Evolutionary conservation across 2,329 filamentous ascomycete species (phyloP), one percentile per base, ranked within the genome.

Genomic region (Venturia effusa): DNA sequence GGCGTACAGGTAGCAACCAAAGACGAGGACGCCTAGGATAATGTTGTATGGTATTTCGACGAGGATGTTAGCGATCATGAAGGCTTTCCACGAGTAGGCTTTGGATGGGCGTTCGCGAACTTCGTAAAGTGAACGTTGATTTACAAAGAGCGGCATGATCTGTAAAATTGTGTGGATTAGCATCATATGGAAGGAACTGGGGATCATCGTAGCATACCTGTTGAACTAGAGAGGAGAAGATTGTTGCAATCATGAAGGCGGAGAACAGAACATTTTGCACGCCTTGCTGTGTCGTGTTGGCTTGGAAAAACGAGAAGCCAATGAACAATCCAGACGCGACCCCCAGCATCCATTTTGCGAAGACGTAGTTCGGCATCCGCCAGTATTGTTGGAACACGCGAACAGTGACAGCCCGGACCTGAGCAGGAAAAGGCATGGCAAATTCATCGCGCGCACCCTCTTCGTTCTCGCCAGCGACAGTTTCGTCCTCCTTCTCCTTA

Each of bases 21-120:
- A 91, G 67, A 85, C 81, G 13, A 90, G 71, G 27, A 89, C 74
- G 15, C 81, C 85, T 1, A 84, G 83, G 11, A 90, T 64, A 41
- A 85, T 79, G 62, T 84, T 80, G 74, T 81, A 92, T 0, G 88
- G 88, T 1, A 90, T 79, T 71, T 92, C 89, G 60, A 89, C 87
- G 3, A 88, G 61, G 63, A 91, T 83, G 70, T 90, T 89, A 70
- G 86, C 83, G 4, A 88, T 75, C 72, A 92, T 82, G 74, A 92
- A 91, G 8, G 61, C 61, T 48, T 63, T 55, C 88, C 88, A 92
- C 0, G 85, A 89, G 76, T 92, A 92, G 0, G 85, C 80, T 70
- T 90, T 90, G 72, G 82, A 84, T 0, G 86, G 82, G 4, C 82
- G 77, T 69, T 86, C 83, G 64, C 83, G 82, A 15, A 80, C 81